Percentiles rank a stretch among this genome's conserved stretches.
These are phyloP conservation scores for Pseudogymnoascus sp. DNA, from an alignment of 2,329 filamentous ascomycete species.

Conservation along the genomic window DNA sequence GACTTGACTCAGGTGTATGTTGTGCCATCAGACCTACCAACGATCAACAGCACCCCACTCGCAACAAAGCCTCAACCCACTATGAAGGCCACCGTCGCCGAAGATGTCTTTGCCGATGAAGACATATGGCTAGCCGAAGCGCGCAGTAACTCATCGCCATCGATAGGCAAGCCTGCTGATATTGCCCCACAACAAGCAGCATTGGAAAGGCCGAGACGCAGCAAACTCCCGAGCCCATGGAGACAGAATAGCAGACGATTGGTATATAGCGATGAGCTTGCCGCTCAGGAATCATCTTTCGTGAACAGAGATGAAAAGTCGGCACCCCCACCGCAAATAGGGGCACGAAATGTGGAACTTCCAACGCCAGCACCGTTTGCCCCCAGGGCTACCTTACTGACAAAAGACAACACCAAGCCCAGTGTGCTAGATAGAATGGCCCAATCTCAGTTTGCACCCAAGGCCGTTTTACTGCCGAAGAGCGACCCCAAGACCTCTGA, in stretches of 20 bases:
- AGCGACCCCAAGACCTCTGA: conserved; percentile 6
- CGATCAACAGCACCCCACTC: background rate
- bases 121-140: conserved; percentile 27
- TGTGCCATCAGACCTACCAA: background rate
- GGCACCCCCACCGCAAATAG: background rate
- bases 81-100: background rate
- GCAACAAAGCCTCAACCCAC: background rate
- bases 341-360: background rate
- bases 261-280: conserved; percentile 24
- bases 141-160: conserved; percentile 25
- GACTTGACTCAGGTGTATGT: background rate
- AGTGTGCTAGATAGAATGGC: background rate
- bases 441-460: background rate
- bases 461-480: conserved; percentile 14
- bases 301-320: conserved; percentile 6
- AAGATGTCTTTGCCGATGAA: conserved; percentile 20
- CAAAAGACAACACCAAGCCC: background rate
- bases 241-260: conserved; percentile 25
- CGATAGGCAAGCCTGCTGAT: conserved; percentile 11
- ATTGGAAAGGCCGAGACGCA: conserved; percentile 22
- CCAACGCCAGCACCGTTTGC: background rate
- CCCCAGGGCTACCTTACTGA: background rate
- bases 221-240: conserved; percentile 27
- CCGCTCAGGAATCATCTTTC: conserved; percentile 17
- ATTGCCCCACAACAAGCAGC: conserved; percentile 10